Evolutionary conservation across 148 eudicot genomes (phyloP).

Genomic region (Fagopyrum esculentum): DNA sequence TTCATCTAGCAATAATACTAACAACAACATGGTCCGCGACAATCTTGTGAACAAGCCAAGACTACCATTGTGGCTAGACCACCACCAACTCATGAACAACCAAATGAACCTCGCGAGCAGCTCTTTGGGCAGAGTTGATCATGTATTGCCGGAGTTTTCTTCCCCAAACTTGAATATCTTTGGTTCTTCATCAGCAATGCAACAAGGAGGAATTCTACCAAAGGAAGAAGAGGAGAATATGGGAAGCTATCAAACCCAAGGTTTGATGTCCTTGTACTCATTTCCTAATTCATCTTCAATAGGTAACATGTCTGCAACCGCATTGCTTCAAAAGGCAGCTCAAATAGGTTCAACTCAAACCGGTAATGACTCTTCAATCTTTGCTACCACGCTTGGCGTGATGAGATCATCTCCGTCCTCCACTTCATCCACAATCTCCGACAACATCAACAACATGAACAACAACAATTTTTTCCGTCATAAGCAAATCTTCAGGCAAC

Average conservation of each 20-base stretch:
- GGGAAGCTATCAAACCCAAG: background rate
- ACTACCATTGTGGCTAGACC: slow-evolving; percentile 45
- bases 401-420: slow-evolving; percentile 6
- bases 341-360: slow-evolving; percentile 33
- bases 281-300: slow-evolving; percentile 8
- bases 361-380: slow-evolving; percentile 12
- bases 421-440: background rate
- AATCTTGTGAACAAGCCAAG: slow-evolving; percentile 11
- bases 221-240: slow-evolving; percentile 12
- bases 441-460: background rate
- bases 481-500: background rate
- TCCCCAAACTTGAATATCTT: slow-evolving; percentile 9
- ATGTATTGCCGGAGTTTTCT: background rate
- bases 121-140: background rate
- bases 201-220: slow-evolving; percentile 5
- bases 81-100: slow-evolving; percentile 10
- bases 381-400: slow-evolving; percentile 27
- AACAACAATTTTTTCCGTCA: background rate
- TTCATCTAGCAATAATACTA: background rate
- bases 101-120: background rate
- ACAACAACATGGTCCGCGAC: background rate
- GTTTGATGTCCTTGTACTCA: slow-evolving; percentile 6
- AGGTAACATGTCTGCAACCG: slow-evolving; percentile 43
- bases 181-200: slow-evolving; percentile 4
- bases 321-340: slow-evolving; percentile 41